Conservation (phyloP, 352 stramenopile species). For the Phytophthora constricta region DNA sequence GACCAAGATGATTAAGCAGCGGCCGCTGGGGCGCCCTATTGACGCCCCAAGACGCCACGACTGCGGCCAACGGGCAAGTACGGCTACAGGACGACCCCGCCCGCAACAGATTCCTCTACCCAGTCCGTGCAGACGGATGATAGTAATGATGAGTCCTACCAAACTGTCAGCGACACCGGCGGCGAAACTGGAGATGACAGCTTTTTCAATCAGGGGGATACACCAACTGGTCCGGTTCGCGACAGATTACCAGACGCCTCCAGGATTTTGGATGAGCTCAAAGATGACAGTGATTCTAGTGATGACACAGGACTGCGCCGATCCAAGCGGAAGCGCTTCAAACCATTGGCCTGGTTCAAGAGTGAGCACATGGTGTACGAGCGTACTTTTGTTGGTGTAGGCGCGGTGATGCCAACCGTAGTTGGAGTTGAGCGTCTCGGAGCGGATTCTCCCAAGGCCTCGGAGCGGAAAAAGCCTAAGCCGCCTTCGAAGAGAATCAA, state of each 20-base stretch:
- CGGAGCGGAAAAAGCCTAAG: constrained; percentile 50
- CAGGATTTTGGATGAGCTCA: constrained; percentile 38
- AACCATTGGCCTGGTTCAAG: constrained; percentile 90
- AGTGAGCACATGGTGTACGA: constrained; percentile 89
- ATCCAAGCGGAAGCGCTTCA: constrained; percentile 80
- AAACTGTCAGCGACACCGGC: constrained; percentile 49
- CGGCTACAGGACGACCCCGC: constrained; percentile 54
- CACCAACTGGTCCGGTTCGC: constrained; percentile 37
- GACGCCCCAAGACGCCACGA: constrained; percentile 36
- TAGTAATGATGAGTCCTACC: constrained; percentile 63
- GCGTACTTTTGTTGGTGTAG: constrained; percentile 80
- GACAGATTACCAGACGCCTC: constrained; percentile 63
- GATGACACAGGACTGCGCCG: constrained; percentile 63
- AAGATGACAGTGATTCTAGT: constrained; percentile 32
- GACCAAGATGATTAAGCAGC: constrained; percentile 34
- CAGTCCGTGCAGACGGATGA: constrained; percentile 60
- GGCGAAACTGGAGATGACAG: constrained; percentile 64
- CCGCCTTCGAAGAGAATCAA: constrained; percentile 44
- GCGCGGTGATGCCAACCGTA: constrained; percentile 82
- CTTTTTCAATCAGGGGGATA: constrained; percentile 48
- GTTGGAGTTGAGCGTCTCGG: constrained; percentile 72
- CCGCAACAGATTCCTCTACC: constrained; percentile 50
- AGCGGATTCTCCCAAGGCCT: constrained; percentile 59
- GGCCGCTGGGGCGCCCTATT: too few species aligned
- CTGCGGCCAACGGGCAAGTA: constrained; percentile 48